Conservation (phyloP, 208 protist species). For the Trypanosoma avium region DNA sequence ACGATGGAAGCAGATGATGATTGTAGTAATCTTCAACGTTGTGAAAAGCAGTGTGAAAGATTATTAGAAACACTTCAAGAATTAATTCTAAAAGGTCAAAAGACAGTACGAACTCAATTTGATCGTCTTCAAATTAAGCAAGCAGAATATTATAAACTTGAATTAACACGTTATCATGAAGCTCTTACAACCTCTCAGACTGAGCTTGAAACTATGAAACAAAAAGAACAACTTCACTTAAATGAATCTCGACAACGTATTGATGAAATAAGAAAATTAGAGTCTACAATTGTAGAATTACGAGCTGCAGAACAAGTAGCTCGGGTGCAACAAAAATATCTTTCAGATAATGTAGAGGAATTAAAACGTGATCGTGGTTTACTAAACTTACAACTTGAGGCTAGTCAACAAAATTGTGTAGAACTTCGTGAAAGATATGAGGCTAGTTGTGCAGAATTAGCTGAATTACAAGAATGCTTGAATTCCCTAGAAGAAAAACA, state of each 20-base stretch:
- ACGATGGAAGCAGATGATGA: background rate
- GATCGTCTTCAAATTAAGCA: slow-evolving; percentile 1
- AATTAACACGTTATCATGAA: slow-evolving; percentile 21
- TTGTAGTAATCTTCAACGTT: slow-evolving; percentile 7
- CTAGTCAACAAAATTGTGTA: slow-evolving; percentile 27
- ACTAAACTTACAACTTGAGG: slow-evolving; percentile 18
- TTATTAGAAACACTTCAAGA: slow-evolving; percentile 14
- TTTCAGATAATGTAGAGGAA: slow-evolving; percentile 9
- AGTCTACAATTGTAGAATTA: slow-evolving; percentile 13
- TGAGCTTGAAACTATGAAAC: slow-evolving; percentile 20
- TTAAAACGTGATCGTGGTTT: slow-evolving; percentile 20
- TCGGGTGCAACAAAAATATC: slow-evolving; percentile 1
- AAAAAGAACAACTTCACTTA: background rate
- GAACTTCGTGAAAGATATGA: slow-evolving; percentile 25
- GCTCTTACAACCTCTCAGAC: slow-evolving; percentile 31
- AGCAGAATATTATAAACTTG: slow-evolving; percentile 3
- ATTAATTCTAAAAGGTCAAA: slow-evolving; percentile 8
- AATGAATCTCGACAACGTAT: slow-evolving; percentile 11
- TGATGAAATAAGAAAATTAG: slow-evolving; percentile 20
- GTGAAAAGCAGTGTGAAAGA: slow-evolving; percentile 9
- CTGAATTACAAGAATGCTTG: slow-evolving; percentile 16
- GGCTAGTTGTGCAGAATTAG: slow-evolving; percentile 13
- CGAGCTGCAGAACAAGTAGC: background rate
- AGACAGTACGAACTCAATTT: slow-evolving; percentile 4
- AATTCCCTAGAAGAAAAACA: slow-evolving; percentile 13